Conservation (phyloP, 768 basidiomycete species). For the Mycena haematopus region DNA sequence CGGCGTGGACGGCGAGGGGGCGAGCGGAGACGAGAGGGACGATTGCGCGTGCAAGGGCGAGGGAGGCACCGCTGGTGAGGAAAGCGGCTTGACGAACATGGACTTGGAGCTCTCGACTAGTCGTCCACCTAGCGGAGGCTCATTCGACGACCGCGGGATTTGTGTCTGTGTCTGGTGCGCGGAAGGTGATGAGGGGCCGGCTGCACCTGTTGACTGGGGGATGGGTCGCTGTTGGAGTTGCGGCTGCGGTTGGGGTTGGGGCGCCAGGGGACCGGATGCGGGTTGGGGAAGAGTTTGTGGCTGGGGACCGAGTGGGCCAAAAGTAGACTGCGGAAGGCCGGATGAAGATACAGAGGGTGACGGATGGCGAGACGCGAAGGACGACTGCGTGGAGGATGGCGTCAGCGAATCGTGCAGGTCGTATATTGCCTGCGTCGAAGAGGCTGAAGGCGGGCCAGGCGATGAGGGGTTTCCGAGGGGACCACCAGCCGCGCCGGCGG, state of each 20-base stretch:
- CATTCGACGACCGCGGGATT: slow-evolving; percentile 41
- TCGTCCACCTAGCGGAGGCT: slow-evolving; percentile 66
- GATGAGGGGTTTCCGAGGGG: slow-evolving; percentile 13
- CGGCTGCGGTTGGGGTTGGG: background rate
- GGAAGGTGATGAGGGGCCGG: slow-evolving; percentile 57
- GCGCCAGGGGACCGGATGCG: background rate
- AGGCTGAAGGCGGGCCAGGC: slow-evolving; percentile 27
- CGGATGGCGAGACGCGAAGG: slow-evolving; percentile 16
- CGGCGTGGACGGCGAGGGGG: slow-evolving; percentile 29
- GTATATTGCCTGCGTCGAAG: slow-evolving; percentile 28
- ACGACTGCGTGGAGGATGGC: slow-evolving; percentile 28
- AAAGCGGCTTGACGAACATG: slow-evolving; percentile 72
- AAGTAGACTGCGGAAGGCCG: background rate
- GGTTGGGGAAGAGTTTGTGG: background rate
- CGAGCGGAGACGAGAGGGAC: slow-evolving; percentile 37
- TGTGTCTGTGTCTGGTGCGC: slow-evolving; percentile 39
- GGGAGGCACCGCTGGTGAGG: slow-evolving; percentile 45
- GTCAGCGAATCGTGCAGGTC: slow-evolving; percentile 22
- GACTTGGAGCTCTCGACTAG: slow-evolving; percentile 81
- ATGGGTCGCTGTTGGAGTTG: slow-evolving; percentile 21
- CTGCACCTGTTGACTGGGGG: slow-evolving; percentile 58
- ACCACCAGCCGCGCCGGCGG: background rate
- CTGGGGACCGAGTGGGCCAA: background rate
- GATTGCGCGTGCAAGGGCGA: slow-evolving; percentile 33
- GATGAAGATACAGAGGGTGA: slow-evolving; percentile 22